Conservation (phyloP, 2,329 filamentous ascomycete genomes). For the Penicillium glabrum region DNA sequence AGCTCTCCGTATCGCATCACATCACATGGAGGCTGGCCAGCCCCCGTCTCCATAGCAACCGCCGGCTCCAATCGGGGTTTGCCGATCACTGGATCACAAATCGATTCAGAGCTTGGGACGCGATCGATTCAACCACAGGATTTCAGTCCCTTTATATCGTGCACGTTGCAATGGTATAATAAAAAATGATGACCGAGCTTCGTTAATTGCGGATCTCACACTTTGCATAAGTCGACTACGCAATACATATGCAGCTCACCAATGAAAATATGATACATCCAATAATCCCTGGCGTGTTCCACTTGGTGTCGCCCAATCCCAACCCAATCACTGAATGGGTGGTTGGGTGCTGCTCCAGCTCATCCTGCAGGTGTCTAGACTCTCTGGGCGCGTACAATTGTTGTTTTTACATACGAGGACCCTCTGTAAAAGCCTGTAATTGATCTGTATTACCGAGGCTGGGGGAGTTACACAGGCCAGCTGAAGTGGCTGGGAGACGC, state of each 20-base stretch:
- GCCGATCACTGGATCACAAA: slow-evolving; percentile 1
- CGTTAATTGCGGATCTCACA: not conserved
- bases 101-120: not conserved
- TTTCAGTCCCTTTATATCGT: not conserved
- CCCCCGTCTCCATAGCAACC: slow-evolving; percentile 7
- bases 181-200: not conserved
- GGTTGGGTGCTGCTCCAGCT: not conserved
- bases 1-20: not conserved
- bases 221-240: not conserved
- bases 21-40: slow-evolving; percentile 2
- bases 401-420: not conserved
- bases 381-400: slow-evolving; percentile 6
- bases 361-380: slow-evolving; percentile 20
- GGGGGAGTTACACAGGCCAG: slow-evolving; percentile 2
- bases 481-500: slow-evolving; percentile 5
- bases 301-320: slow-evolving; percentile 13
- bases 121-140: not conserved
- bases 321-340: not conserved
- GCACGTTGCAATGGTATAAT: too few species aligned
- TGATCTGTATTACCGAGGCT: slow-evolving; percentile 4
- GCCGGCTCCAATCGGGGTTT: not conserved
- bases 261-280: not conserved
- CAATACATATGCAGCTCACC: not conserved
- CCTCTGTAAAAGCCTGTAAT: not conserved
- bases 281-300: not conserved